Percentiles rank a stretch among this genome's conserved stretches.
phyloP scores from a whole-genome alignment of 345 rosid genomes.

The Camelina neglecta region DNA sequence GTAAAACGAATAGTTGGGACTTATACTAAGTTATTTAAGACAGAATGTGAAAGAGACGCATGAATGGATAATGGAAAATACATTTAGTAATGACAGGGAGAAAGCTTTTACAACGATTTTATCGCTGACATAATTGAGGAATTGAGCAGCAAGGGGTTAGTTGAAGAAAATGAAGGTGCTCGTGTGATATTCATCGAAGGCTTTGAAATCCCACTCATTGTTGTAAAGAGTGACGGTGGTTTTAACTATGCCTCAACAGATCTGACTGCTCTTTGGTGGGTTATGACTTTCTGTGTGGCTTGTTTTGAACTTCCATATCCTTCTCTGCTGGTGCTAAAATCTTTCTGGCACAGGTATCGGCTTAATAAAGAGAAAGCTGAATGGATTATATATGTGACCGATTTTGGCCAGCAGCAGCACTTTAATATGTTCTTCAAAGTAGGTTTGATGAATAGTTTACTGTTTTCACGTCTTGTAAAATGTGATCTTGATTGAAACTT shows the following conservation, averaged over 20 bases:
- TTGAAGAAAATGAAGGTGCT: constrained; percentile 89
- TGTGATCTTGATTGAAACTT: background rate
- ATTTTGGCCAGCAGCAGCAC: constrained; percentile 86
- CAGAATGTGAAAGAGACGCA: constrained; percentile 5
- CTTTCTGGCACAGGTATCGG: constrained; percentile 62
- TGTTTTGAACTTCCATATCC: background rate
- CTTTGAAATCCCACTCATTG: constrained; percentile 73
- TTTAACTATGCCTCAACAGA: constrained; percentile 85
- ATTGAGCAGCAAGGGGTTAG: constrained; percentile 63
- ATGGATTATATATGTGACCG: constrained; percentile 89
- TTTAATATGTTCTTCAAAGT: constrained; percentile 83
- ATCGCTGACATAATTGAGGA: constrained; percentile 65
- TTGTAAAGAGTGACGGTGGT: constrained; percentile 90
- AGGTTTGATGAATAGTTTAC: constrained; percentile 26
- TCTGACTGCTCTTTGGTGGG: constrained; percentile 83
- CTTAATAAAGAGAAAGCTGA: constrained; percentile 72
- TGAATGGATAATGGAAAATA: constrained; percentile 11
- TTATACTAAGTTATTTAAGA: constrained; percentile 7
- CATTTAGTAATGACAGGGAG: constrained; percentile 65
- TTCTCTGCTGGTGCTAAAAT: background rate
- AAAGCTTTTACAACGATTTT: constrained; percentile 88
- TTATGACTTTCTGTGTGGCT: constrained; percentile 6
- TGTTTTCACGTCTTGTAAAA: background rate
- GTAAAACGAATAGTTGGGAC: constrained; percentile 35
- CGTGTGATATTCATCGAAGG: constrained; percentile 88